A percentile compares a stretch with the other conserved stretches of the same genome.
Evolutionary conservation across 2,329 filamentous ascomycete genomes (phyloP).

Genomic region (Scedosporium dehoogii): DNA sequence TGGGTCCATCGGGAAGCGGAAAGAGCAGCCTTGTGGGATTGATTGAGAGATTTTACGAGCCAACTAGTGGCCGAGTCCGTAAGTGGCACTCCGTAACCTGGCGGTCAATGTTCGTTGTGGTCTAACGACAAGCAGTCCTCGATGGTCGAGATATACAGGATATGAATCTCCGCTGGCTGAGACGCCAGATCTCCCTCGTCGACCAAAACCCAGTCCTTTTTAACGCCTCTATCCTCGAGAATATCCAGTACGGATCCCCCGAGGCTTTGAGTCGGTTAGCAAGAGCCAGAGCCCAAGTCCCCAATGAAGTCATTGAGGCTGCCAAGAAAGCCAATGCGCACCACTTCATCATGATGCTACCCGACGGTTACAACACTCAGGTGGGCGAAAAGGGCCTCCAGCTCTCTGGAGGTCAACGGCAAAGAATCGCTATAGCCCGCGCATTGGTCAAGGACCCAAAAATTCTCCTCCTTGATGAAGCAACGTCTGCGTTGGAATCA

Average conservation of each 20-base stretch:
- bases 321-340: constrained; percentile 41
- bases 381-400: constrained; percentile 57
- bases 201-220: constrained; percentile 42
- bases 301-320: constrained; percentile 20
- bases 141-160: constrained; percentile 18
- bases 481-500: constrained; percentile 47
- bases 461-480: constrained; percentile 59
- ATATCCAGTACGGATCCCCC: constrained; percentile 37
- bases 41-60: too few relatives aligned
- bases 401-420: constrained; percentile 57
- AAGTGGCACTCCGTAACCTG: too few relatives aligned
- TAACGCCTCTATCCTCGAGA: constrained; percentile 40
- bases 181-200: neutral
- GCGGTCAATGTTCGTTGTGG: too few relatives aligned
- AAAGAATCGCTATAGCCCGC: constrained; percentile 56
- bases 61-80: too few relatives aligned
- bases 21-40: too few relatives aligned
- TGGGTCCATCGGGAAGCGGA: too few relatives aligned
- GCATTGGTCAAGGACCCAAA: constrained; percentile 54
- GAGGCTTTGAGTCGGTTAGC: constrained; percentile 32
- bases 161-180: neutral
- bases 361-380: constrained; percentile 46
- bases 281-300: constrained; percentile 8
- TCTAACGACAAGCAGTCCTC: constrained; percentile 30
- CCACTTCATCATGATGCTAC: constrained; percentile 40